A percentile compares a stretch with the other conserved stretches of the same genome.
These are phyloP conservation scores for Malassezia brasiliensis DNA, from an alignment of 1,284 basidiomycete genomes.

Conservation along the genomic window DNA sequence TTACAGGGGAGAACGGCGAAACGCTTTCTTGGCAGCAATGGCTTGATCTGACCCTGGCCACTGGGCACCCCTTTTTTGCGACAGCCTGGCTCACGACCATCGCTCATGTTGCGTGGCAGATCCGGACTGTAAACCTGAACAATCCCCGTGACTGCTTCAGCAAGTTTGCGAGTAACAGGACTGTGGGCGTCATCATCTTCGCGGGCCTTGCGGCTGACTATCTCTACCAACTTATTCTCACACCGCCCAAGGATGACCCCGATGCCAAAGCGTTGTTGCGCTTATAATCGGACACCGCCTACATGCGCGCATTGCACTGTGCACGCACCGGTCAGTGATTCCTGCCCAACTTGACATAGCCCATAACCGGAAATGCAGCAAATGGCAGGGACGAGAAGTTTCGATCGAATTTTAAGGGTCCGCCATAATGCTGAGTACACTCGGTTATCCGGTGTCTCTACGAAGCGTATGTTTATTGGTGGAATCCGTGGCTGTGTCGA, in stretches of 20 bases:
- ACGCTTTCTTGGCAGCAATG: conserved; percentile 1
- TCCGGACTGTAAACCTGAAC: conserved; percentile 63
- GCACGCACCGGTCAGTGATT: too few relatives aligned
- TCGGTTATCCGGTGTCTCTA: too few relatives aligned
- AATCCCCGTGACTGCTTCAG: conserved; percentile 76
- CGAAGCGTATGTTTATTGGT: too few relatives aligned
- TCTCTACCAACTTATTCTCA: conserved; percentile 18
- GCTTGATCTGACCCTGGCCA: conserved; percentile 53
- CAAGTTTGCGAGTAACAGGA: conserved; percentile 79
- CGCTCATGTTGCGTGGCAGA: conserved; percentile 68
- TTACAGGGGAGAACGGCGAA: not conserved
- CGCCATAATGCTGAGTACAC: too few relatives aligned
- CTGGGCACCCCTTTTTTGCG: conserved; percentile 67
- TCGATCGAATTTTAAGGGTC: too few relatives aligned
- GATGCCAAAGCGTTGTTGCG: too few relatives aligned
- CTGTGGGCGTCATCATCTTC: conserved; percentile 81
- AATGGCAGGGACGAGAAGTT: too few relatives aligned
- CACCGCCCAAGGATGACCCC: not conserved
- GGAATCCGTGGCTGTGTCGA: too few relatives aligned
- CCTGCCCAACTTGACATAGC: too few relatives aligned
- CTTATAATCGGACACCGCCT: too few relatives aligned
- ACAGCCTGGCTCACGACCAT: conserved; percentile 65
- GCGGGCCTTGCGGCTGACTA: conserved; percentile 74
- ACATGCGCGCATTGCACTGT: too few relatives aligned
- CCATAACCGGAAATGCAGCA: too few relatives aligned